These are phyloP conservation scores for Durio zibethinus DNA, from an alignment of 345 rosid genomes.

Conservation along the genomic window DNA sequence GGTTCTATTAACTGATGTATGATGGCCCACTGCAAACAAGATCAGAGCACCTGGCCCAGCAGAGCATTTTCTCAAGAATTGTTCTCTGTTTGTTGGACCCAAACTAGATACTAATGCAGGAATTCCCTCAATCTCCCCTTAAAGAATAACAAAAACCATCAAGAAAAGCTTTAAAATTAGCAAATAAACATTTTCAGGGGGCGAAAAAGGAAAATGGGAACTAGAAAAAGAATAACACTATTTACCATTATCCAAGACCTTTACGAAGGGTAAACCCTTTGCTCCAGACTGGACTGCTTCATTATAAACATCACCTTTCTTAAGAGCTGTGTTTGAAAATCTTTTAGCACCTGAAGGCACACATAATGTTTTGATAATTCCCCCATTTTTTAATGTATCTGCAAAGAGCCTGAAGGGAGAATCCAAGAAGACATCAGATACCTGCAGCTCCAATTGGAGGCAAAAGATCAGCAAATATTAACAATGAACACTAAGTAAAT, in stretches of 20 bases:
- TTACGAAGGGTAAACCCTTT: slow-evolving; percentile 90
- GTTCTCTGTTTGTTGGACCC: slow-evolving; percentile 41
- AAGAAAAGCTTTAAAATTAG: not conserved
- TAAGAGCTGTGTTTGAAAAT: slow-evolving; percentile 83
- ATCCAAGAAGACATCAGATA: slow-evolving; percentile 64
- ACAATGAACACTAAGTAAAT: not conserved
- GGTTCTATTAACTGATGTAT: slow-evolving; percentile 65
- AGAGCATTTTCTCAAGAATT: slow-evolving; percentile 56
- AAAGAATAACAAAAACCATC: slow-evolving; percentile 7
- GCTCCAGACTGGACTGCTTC: slow-evolving; percentile 96
- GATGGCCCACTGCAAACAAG: slow-evolving; percentile 84
- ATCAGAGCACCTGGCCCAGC: slow-evolving; percentile 83
- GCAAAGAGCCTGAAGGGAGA: slow-evolving; percentile 76
- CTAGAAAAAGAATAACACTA: slow-evolving; percentile 7
- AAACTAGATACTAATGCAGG: slow-evolving; percentile 74
- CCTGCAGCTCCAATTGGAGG: slow-evolving; percentile 49
- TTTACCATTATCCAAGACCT: slow-evolving; percentile 85
- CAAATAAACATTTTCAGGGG: not conserved
- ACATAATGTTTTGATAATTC: slow-evolving; percentile 68
- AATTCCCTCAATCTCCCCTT: slow-evolving; percentile 73
- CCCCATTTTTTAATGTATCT: slow-evolving; percentile 66
- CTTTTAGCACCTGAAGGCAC: slow-evolving; percentile 72
- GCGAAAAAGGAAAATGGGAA: not conserved
- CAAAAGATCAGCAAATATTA: not conserved
- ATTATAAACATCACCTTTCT: slow-evolving; percentile 81